Evolutionary conservation across 345 rosid genomes (phyloP).

Genomic region (Melaleuca alternifolia): DNA sequence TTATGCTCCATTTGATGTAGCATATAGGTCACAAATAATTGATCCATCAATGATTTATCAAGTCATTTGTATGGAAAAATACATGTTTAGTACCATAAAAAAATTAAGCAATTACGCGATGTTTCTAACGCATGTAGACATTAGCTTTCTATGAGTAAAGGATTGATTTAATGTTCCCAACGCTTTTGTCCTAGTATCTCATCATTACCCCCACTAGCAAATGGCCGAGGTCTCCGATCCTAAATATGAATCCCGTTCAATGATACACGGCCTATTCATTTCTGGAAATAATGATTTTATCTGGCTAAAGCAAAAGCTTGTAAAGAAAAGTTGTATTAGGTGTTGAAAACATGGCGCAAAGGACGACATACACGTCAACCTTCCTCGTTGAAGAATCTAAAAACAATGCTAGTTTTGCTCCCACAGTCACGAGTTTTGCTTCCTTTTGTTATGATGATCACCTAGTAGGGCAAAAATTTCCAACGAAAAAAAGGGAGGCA

Average conservation of each 20-base stretch:
- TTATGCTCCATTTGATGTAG: background rate
- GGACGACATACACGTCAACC: background rate
- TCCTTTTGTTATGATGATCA: background rate
- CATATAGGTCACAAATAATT: background rate
- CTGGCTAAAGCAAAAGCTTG: background rate
- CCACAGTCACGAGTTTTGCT: background rate
- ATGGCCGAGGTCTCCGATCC: too few relatives aligned
- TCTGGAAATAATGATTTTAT: too few relatives aligned
- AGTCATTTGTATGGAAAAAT: too few relatives aligned
- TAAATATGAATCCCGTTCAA: too few relatives aligned
- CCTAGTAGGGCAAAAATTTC: background rate
- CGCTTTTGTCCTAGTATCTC: too few relatives aligned
- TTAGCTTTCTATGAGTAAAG: too few relatives aligned
- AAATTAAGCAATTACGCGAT: too few relatives aligned
- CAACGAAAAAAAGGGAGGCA: background rate
- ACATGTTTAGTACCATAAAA: too few relatives aligned
- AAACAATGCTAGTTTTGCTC: background rate
- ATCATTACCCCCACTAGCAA: too few relatives aligned
- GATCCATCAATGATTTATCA: too few relatives aligned
- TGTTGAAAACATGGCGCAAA: background rate
- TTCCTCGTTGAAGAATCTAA: background rate
- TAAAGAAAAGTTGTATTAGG: background rate
- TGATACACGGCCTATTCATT: too few relatives aligned
- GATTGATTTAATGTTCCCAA: too few relatives aligned
- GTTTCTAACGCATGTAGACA: background rate